A percentile compares a stretch with the other conserved stretches of the same genome.
Evolutionary conservation across 208 protist genomes (phyloP).

Genomic region (Porcisia deanei): DNA sequence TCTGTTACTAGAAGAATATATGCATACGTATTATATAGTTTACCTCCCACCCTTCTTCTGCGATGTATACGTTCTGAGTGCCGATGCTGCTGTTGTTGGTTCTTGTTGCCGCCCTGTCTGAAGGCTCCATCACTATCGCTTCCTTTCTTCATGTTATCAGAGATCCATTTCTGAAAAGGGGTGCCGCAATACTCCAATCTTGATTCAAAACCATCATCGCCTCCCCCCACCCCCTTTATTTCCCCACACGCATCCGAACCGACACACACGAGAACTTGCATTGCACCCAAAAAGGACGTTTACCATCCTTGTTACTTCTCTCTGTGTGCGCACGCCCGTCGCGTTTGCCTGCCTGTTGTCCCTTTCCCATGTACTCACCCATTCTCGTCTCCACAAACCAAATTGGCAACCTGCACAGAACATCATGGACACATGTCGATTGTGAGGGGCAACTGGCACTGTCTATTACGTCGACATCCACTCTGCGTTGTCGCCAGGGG

Average conservation of each 20-base stretch:
- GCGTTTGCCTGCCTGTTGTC: background rate
- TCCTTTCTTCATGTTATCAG: background rate
- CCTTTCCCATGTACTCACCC: background rate
- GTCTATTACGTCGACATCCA: background rate
- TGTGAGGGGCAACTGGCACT: background rate
- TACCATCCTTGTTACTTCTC: background rate
- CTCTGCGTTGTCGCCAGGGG: background rate
- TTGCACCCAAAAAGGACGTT: background rate
- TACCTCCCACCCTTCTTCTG: background rate
- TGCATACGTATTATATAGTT: background rate
- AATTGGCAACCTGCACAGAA: background rate
- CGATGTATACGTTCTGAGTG: background rate
- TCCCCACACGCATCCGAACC: too few species aligned
- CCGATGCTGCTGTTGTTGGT: background rate
- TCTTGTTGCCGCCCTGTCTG: background rate
- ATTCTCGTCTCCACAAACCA: background rate
- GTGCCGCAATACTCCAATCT: background rate
- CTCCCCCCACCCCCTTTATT: background rate
- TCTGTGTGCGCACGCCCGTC: background rate
- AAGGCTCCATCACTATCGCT: background rate
- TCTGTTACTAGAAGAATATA: background rate
- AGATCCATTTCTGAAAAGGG: background rate
- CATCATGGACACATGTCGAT: background rate
- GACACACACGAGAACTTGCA: background rate
- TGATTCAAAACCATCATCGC: background rate